Conservation (phyloP, 1,284 basidiomycete genomes). For the Neotropicomus parvogracilis region DNA sequence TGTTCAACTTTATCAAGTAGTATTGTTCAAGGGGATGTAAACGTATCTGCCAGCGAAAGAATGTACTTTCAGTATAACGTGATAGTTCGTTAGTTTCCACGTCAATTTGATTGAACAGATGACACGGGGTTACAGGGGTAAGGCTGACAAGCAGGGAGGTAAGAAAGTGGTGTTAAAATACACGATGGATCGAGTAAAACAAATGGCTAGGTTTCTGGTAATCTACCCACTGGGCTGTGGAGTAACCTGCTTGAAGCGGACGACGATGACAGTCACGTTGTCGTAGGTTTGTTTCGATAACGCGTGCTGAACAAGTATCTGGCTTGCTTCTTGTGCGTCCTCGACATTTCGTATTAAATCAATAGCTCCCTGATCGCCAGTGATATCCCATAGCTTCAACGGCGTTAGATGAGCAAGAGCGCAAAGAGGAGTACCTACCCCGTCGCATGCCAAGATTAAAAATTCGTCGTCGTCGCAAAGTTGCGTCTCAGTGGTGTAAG, state of each 20-base stretch:
- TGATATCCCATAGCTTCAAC: slow-evolving; percentile 94
- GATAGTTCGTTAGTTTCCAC: no score
- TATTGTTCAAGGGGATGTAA: not conserved
- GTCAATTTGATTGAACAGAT: no score
- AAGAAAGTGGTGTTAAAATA: slow-evolving; percentile 6
- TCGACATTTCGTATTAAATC: slow-evolving; percentile 73
- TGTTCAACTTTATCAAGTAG: not conserved
- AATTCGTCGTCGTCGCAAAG: slow-evolving; percentile 91
- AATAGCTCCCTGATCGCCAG: slow-evolving; percentile 88
- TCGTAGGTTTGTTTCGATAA: slow-evolving; percentile 86
- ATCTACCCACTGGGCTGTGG: slow-evolving; percentile 17
- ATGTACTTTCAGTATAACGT: no score
- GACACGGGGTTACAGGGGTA: slow-evolving; percentile 4
- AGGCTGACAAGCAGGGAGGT: slow-evolving; percentile 1
- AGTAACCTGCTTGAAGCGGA: slow-evolving; percentile 54
- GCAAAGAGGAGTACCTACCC: slow-evolving; percentile 55
- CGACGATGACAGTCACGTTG: slow-evolving; percentile 80
- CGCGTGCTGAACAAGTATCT: slow-evolving; percentile 80
- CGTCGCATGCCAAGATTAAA: slow-evolving; percentile 95
- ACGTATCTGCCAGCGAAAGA: not conserved
- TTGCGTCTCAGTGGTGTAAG: slow-evolving; percentile 96
- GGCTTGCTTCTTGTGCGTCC: slow-evolving; percentile 84
- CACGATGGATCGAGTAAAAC: slow-evolving; percentile 4
- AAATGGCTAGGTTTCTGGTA: not conserved
- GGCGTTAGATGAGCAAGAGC: slow-evolving; percentile 8